Evolutionary conservation across 2,329 filamentous ascomycete species (phyloP).

Genomic region (Penicillium verrucosum): DNA sequence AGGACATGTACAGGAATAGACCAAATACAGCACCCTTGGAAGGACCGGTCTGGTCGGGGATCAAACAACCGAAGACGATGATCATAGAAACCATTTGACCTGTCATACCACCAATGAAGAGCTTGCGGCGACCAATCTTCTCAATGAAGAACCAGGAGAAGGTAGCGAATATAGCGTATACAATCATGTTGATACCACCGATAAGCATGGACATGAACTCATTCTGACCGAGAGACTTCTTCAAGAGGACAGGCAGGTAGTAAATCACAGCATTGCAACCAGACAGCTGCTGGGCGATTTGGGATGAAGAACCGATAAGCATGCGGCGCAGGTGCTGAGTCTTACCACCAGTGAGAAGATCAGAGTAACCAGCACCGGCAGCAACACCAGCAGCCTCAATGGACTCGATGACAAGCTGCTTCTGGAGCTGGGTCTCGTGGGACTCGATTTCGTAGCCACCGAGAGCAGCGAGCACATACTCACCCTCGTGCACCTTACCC

Average conservation of each 20-base stretch:
- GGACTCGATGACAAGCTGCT: constrained; percentile 67
- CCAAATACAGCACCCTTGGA: constrained; percentile 52
- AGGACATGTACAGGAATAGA: constrained; percentile 67
- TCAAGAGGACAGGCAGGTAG: constrained; percentile 49
- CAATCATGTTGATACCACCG: constrained; percentile 53
- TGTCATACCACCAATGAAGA: constrained; percentile 40
- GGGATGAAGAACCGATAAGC: constrained; percentile 39
- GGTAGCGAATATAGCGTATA: constrained; percentile 40
- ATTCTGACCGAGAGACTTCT: constrained; percentile 42
- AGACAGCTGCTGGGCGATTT: constrained; percentile 49
- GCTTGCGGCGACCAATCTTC: constrained; percentile 46
- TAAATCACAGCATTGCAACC: constrained; percentile 53
- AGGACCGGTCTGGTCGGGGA: constrained; percentile 24
- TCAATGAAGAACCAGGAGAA: constrained; percentile 52
- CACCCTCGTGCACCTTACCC: constrained; percentile 47
- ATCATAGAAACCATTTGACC: constrained; percentile 41
- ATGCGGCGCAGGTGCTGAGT: constrained; percentile 42
- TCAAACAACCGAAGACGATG: constrained; percentile 41
- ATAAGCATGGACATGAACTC: constrained; percentile 50
- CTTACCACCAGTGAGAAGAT: constrained; percentile 38
- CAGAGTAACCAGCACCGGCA: constrained; percentile 47
- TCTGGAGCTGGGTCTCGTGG: constrained; percentile 57
- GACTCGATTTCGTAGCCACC: constrained; percentile 50
- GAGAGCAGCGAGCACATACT: constrained; percentile 52
- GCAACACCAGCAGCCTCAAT: constrained; percentile 61